These are phyloP conservation scores for Aspergillus bridgeri DNA, from an alignment of 495 filamentous ascomycete species.

Conservation along the genomic window DNA sequence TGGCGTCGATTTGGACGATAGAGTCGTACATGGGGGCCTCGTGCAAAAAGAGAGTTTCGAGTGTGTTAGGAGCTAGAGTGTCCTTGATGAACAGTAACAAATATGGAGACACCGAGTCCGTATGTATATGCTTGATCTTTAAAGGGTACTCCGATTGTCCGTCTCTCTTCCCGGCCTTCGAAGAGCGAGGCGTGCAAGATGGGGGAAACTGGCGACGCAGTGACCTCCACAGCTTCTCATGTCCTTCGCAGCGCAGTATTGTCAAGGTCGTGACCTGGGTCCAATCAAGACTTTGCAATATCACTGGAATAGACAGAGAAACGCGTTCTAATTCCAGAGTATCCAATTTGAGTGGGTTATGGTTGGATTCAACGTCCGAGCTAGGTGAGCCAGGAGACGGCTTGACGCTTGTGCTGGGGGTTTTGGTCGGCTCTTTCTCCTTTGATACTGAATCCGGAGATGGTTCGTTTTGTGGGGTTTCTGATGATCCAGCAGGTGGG, in stretches of 20 bases:
- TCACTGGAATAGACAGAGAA: slow-evolving; percentile 62
- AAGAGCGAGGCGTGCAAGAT: slow-evolving; percentile 17
- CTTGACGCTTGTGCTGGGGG: background rate
- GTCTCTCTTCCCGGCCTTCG: slow-evolving; percentile 21
- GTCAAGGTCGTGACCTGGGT: slow-evolving; percentile 72
- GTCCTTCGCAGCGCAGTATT: slow-evolving; percentile 71
- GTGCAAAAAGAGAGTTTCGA: slow-evolving; percentile 83
- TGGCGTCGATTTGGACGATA: slow-evolving; percentile 63
- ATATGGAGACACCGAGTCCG: slow-evolving; percentile 70
- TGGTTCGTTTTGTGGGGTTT: background rate
- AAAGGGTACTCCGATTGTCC: slow-evolving; percentile 58
- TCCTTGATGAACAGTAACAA: slow-evolving; percentile 84
- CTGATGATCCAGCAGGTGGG: background rate
- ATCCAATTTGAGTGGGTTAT: slow-evolving; percentile 58
- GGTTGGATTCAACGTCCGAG: slow-evolving; percentile 11
- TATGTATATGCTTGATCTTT: slow-evolving; percentile 76
- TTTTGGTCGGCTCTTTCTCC: slow-evolving; percentile 10
- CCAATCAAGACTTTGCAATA: slow-evolving; percentile 77
- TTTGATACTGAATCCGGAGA: background rate
- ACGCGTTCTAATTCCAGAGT: slow-evolving; percentile 83
- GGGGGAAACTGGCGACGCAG: slow-evolving; percentile 72
- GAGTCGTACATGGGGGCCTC: slow-evolving; percentile 58
- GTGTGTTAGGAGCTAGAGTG: slow-evolving; percentile 76
- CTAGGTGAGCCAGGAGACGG: background rate
- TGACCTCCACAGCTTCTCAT: slow-evolving; percentile 78